Percentiles rank a stretch among this genome's conserved stretches.
These are phyloP conservation scores for Monilinia fructigena DNA, from an alignment of 2,329 filamentous ascomycete genomes.

Conservation along the genomic window DNA sequence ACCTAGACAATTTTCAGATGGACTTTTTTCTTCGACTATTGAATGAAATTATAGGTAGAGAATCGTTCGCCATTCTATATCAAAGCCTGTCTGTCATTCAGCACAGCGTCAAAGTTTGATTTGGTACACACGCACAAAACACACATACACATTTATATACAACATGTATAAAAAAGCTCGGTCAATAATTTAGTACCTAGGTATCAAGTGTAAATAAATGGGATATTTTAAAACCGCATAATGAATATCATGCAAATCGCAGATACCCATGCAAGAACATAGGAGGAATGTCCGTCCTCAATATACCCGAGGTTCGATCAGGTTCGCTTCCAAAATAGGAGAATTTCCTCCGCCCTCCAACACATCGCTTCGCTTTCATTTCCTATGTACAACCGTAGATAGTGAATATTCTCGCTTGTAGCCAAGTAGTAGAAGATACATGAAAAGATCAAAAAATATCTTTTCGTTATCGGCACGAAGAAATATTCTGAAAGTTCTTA, in stretches of 20 bases:
- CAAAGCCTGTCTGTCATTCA: no score
- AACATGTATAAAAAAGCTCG: no score
- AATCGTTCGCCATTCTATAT: no score
- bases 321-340: neutral
- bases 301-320: neutral
- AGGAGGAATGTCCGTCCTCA: no score
- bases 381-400: slow-evolving; percentile 16
- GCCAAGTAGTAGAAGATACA: neutral
- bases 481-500: slow-evolving; percentile 2
- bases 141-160: no score
- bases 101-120: no score
- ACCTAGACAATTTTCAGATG: no score
- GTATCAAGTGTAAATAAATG: no score
- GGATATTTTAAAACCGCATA: neutral
- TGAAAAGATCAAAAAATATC: neutral
- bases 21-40: no score
- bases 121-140: no score
- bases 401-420: slow-evolving; percentile 4
- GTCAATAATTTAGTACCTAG: no score
- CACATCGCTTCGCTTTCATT: neutral
- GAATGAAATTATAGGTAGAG: no score
- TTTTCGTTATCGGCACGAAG: neutral
- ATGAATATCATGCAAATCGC: neutral
- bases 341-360: neutral
- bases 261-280: neutral